Conservation (phyloP, 148 eudicot genomes). For the Chenopodium suecicum region DNA sequence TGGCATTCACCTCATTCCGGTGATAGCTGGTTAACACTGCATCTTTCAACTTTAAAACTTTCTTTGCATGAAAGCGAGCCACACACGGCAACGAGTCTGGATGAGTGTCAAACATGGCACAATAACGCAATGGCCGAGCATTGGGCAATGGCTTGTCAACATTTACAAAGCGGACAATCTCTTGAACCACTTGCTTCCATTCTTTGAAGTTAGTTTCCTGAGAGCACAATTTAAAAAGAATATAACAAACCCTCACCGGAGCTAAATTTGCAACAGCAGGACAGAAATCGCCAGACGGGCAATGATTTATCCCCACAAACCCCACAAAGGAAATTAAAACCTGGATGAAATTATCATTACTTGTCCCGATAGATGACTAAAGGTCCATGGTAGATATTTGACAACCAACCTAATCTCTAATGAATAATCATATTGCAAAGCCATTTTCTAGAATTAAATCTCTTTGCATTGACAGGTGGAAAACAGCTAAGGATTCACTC, state of each 20-base stretch:
- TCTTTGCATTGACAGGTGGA: neutral
- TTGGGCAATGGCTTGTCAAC: constrained; percentile 47
- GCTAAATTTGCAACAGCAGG: neutral
- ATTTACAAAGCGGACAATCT: constrained; percentile 71
- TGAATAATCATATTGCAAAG: too few species aligned
- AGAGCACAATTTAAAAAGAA: neutral
- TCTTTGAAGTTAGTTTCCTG: constrained; percentile 88
- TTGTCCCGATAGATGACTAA: neutral
- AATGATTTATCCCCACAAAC: neutral
- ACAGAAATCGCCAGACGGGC: neutral
- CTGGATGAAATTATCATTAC: neutral
- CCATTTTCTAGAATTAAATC: neutral
- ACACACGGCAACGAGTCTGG: constrained; percentile 72
- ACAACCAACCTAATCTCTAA: neutral
- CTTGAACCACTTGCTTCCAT: constrained; percentile 91
- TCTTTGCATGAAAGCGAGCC: constrained; percentile 91
- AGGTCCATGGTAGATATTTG: neutral
- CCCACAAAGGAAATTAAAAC: neutral
- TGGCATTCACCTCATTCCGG: constrained; percentile 71
- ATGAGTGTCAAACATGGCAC: constrained; percentile 68
- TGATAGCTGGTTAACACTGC: constrained; percentile 88
- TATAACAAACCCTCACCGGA: neutral
- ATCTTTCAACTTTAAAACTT: constrained; percentile 79
- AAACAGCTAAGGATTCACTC: neutral
- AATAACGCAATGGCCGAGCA: constrained; percentile 73